Conservation (phyloP, 1,284 basidiomycete genomes). For the Ceratobasidium sp. region DNA sequence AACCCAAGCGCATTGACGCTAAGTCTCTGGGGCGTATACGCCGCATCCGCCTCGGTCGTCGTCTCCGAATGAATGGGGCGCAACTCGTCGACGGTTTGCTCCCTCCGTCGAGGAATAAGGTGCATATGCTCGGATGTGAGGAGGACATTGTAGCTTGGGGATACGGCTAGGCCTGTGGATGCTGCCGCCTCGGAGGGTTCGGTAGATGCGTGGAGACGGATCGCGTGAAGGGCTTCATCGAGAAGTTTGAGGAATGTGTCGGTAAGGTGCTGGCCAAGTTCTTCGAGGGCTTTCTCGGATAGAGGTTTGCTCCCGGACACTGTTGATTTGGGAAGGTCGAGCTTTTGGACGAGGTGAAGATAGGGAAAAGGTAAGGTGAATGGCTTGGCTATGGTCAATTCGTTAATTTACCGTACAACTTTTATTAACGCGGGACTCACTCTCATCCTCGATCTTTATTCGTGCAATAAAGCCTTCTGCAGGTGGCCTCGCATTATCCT, state of each 20-base stretch:
- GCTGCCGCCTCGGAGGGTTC: conserved; percentile 65
- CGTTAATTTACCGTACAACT: background rate
- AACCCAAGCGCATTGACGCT: conserved; percentile 89
- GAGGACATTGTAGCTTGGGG: conserved; percentile 85
- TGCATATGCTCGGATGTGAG: conserved; percentile 87
- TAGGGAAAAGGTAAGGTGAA: conserved; percentile 82
- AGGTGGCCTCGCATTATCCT: conserved; percentile 61
- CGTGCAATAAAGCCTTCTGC: conserved; percentile 41
- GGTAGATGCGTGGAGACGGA: conserved; percentile 59
- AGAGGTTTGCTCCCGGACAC: conserved; percentile 19
- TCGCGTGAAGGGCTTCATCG: conserved; percentile 82
- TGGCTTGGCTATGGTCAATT: conserved; percentile 69
- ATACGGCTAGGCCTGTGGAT: conserved; percentile 42
- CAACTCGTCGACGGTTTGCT: conserved; percentile 59
- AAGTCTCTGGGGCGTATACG: conserved; percentile 56
- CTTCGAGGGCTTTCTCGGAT: conserved; percentile 48
- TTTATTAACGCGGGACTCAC: conserved; percentile 22
- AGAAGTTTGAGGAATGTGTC: conserved; percentile 79
- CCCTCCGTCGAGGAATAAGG: conserved; percentile 78
- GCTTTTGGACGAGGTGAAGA: conserved; percentile 63
- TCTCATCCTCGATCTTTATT: conserved; percentile 45
- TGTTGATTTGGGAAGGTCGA: conserved; percentile 33
- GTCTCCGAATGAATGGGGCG: conserved; percentile 5
- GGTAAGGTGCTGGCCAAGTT: conserved; percentile 71
- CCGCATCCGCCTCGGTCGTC: background rate